Evolutionary conservation across 768 basidiomycete genomes (phyloP).

Genomic region (Collybia mongolica): DNA sequence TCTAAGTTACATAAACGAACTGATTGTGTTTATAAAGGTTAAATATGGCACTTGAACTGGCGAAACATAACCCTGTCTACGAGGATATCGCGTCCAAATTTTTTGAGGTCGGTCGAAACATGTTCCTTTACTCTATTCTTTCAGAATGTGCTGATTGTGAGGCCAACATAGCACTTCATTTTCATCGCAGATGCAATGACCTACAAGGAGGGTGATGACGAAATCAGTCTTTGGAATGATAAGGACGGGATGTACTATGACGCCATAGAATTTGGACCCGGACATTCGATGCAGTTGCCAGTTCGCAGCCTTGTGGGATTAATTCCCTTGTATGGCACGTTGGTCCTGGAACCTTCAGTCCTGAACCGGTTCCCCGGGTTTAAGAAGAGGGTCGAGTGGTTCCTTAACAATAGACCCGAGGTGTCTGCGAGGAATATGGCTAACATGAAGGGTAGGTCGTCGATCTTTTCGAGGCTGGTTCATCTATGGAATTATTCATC

Average conservation of each 20-base stretch:
- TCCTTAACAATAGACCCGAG: conserved; percentile 88
- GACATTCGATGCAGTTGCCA: conserved; percentile 86
- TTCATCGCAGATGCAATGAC: conserved; percentile 99
- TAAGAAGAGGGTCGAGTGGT: conserved; percentile 99
- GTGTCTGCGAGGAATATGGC: conserved; percentile 92
- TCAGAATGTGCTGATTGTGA: background rate
- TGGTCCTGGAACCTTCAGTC: conserved; percentile 87
- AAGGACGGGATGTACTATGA: conserved; percentile 99
- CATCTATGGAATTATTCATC: background rate
- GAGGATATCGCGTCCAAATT: conserved; percentile 99
- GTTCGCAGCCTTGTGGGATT: conserved; percentile 95
- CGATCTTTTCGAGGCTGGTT: background rate
- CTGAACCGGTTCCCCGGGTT: conserved; percentile 95
- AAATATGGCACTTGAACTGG: conserved; percentile 95
- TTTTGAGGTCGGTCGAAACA: conserved; percentile 61
- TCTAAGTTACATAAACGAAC: background rate
- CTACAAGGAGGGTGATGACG: conserved; percentile 73
- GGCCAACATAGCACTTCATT: conserved; percentile 76
- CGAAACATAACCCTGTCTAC: conserved; percentile 96
- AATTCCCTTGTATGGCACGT: conserved; percentile 93
- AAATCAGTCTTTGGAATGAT: conserved; percentile 91
- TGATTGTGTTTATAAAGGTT: conserved; percentile 50
- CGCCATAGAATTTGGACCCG: conserved; percentile 84
- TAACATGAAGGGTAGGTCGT: conserved; percentile 77
- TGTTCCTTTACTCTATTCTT: background rate